A percentile compares a stretch with the other conserved stretches of the same genome.
Conservation (phyloP, 371 early-diverging fungal species). For the Rhizopus delemar region DNA sequence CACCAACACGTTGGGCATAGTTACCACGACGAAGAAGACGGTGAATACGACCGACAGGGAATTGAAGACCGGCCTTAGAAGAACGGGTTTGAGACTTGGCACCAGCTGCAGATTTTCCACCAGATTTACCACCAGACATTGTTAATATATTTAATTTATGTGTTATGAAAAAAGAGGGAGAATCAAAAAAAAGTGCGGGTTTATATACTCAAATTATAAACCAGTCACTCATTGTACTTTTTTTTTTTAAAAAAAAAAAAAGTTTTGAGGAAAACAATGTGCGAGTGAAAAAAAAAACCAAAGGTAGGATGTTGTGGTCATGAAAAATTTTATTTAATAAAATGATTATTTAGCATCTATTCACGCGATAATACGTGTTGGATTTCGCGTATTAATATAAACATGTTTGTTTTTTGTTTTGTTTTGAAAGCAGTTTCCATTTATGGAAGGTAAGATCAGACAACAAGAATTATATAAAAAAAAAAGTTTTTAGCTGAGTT, state of each 20-base stretch:
- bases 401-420: neutral
- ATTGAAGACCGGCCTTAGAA: constrained; percentile 86
- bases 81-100: constrained; percentile 70
- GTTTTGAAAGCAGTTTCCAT: neutral
- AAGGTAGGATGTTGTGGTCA: neutral
- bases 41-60: constrained; percentile 97
- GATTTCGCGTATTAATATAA: neutral
- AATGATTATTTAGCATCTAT: neutral
- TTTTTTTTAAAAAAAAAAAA: no score
- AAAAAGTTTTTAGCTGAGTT: neutral
- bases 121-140: constrained; percentile 58
- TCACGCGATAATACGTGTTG: constrained; percentile 11
- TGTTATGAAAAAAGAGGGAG: constrained; percentile 11
- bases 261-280: no score
- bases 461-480: no score
- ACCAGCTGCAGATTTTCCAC: constrained; percentile 56
- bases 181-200: constrained; percentile 1
- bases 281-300: constrained; percentile 1
- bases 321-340: neutral
- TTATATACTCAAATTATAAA: neutral
- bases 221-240: neutral
- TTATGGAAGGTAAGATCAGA: no score
- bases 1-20: constrained; percentile 94
- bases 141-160: constrained; percentile 10
- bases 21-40: constrained; percentile 93